Evolutionary conservation across 768 basidiomycete genomes (phyloP).

Genomic region (Psilocybe subaeruginosa): DNA sequence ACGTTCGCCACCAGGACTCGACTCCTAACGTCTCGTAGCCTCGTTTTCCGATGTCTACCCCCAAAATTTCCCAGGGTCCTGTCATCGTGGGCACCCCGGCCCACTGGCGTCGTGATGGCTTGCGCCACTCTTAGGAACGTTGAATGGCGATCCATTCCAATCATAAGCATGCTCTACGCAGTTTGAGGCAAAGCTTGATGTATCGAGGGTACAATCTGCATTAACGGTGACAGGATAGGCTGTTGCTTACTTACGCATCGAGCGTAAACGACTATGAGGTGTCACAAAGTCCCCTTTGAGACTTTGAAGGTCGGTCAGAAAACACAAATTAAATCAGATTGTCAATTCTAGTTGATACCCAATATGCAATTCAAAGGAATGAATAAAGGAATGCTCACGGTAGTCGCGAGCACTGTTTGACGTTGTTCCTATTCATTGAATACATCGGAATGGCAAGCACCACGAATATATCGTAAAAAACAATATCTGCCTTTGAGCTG

Average conservation of each 20-base stretch:
- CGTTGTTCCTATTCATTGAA: too few relatives aligned
- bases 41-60: slow-evolving; percentile 3
- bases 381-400: too few relatives aligned
- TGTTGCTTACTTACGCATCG: too few relatives aligned
- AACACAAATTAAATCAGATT: background rate
- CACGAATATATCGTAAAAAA: too few relatives aligned
- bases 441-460: too few relatives aligned
- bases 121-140: background rate
- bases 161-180: background rate
- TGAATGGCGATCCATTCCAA: background rate
- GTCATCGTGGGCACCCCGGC: background rate
- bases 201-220: background rate
- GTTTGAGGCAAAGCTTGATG: background rate
- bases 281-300: background rate
- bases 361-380: too few relatives aligned
- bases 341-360: too few relatives aligned
- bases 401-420: too few relatives aligned
- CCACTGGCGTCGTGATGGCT: background rate
- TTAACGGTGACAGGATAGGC: too few relatives aligned
- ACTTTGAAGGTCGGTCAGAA: background rate
- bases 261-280: background rate
- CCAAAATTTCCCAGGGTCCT: background rate
- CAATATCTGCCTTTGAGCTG: too few relatives aligned
- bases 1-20: background rate
- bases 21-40: slow-evolving; percentile 8